Percentiles rank a stretch among this genome's conserved stretches.
Evolutionary conservation across 805 yeast species (phyloP).

Genomic region (Saccharomycopsis malanga): DNA sequence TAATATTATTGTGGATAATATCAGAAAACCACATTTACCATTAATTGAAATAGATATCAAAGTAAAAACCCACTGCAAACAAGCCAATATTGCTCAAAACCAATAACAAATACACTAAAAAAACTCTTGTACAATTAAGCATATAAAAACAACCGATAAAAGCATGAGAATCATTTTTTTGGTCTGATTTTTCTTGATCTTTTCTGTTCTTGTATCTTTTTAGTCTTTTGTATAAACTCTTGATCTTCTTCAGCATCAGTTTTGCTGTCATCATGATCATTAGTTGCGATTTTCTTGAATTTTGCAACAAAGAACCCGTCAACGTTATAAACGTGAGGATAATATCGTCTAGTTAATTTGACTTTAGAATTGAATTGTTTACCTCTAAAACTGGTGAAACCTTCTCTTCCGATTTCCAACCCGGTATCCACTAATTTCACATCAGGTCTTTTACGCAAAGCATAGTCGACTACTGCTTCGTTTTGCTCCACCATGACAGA

Average conservation of each 20-base stretch:
- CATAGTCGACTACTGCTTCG: constrained; percentile 98
- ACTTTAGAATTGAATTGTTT: constrained; percentile 76
- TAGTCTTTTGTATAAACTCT: constrained; percentile 60
- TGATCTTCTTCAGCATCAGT: constrained; percentile 75
- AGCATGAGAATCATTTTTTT: constrained; percentile 13
- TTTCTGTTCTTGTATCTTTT: constrained; percentile 55
- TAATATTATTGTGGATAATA: no score
- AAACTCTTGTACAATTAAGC: no score
- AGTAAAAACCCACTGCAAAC: no score
- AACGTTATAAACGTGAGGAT: constrained; percentile 97
- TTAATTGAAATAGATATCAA: no score
- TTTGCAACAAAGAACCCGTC: constrained; percentile 98
- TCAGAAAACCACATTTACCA: no score
- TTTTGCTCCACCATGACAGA: constrained; percentile 97
- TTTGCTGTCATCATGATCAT: constrained; percentile 76
- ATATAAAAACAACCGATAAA: no score
- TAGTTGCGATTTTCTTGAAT: constrained; percentile 82
- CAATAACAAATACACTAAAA: no score
- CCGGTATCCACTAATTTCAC: constrained; percentile 92
- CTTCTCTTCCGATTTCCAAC: constrained; percentile 90
- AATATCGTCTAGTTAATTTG: constrained; percentile 84
- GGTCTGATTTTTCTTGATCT: constrained; percentile 67
- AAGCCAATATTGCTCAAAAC: no score
- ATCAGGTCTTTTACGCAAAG: constrained; percentile 91
- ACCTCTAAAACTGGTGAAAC: constrained; percentile 89